phyloP scores from a whole-genome alignment of 352 stramenopile genomes.

The Phytophthora brassicae region DNA sequence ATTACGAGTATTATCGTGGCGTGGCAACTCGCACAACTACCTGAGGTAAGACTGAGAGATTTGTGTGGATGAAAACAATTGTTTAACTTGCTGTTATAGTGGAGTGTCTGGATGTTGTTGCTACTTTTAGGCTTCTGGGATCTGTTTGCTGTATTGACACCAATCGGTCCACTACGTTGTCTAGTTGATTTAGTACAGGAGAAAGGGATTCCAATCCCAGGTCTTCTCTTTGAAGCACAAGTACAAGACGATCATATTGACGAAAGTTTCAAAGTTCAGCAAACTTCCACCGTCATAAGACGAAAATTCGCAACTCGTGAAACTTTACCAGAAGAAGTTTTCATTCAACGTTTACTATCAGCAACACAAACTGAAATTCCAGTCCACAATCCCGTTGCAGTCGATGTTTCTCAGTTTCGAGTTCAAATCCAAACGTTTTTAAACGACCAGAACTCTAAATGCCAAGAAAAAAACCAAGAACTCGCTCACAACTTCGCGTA shows the following conservation, averaged over 20 bases:
- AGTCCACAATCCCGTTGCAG: conserved; percentile 1
- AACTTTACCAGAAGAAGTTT: conserved; percentile 22
- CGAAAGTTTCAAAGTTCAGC: conserved; percentile 2
- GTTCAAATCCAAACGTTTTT: conserved; percentile 48
- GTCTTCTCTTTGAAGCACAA: conserved; percentile 94
- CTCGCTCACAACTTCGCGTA: conserved; percentile 36
- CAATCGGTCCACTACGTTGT: conserved; percentile 93
- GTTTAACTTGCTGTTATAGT: conserved; percentile 37
- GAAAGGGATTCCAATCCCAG: conserved; percentile 85
- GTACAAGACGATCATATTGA: conserved; percentile 47
- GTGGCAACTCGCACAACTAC: conserved; percentile 96
- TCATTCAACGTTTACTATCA: conserved; percentile 22
- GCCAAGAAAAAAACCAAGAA: conserved; percentile 28
- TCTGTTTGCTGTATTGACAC: conserved; percentile 96
- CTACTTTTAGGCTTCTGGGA: conserved; percentile 96
- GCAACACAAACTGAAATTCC: not conserved
- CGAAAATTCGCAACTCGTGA: conserved; percentile 18
- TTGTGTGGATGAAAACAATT: not conserved
- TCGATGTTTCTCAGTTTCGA: conserved; percentile 23
- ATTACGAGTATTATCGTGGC: conserved; percentile 94
- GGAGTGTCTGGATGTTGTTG: conserved; percentile 88
- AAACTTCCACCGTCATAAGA: not conserved
- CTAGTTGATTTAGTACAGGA: conserved; percentile 93
- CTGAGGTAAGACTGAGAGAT: conserved; percentile 78
- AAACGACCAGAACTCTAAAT: conserved; percentile 39